phyloP scores from a whole-genome alignment of 2,329 filamentous ascomycete species.

The Tricladium varicosporioides region DNA sequence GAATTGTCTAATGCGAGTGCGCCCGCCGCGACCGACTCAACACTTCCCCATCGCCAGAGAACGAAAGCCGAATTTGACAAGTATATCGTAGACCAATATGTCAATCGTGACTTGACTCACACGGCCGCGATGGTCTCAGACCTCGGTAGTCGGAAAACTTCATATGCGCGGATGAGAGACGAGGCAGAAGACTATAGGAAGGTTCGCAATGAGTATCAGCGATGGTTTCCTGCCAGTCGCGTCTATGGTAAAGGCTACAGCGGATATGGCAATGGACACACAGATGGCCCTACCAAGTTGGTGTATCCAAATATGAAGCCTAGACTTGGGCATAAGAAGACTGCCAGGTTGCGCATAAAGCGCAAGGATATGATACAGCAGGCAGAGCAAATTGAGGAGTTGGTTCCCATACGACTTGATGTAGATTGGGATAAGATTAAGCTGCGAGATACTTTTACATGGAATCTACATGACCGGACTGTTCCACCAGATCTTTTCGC shows the following conservation, averaged over 20 bases:
- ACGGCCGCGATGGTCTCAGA: slow-evolving; percentile 50
- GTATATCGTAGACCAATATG: slow-evolving; percentile 60
- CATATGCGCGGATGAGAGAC: slow-evolving; percentile 62
- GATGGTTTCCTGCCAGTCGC: slow-evolving; percentile 53
- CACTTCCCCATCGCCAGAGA: slow-evolving; percentile 29
- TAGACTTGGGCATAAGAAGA: slow-evolving; percentile 73
- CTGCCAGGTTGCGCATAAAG: slow-evolving; percentile 68
- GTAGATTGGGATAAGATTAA: slow-evolving; percentile 96
- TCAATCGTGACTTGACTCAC: slow-evolving; percentile 61
- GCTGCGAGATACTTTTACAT: slow-evolving; percentile 95
- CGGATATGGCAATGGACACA: slow-evolving; percentile 85
- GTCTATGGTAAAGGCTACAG: slow-evolving; percentile 76
- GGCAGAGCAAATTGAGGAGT: slow-evolving; percentile 85
- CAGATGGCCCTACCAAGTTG: slow-evolving; percentile 69
- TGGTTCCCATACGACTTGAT: slow-evolving; percentile 88
- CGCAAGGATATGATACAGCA: slow-evolving; percentile 81
- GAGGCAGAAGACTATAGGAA: slow-evolving; percentile 70
- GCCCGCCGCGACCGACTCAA: slow-evolving; percentile 17
- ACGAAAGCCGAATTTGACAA: slow-evolving; percentile 39
- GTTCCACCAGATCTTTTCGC: slow-evolving; percentile 80
- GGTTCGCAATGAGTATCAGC: slow-evolving; percentile 54
- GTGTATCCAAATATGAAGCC: slow-evolving; percentile 78
- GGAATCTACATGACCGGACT: slow-evolving; percentile 92
- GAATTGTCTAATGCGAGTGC: slow-evolving; percentile 25
- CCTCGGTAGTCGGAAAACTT: slow-evolving; percentile 49